phyloP scores from a whole-genome alignment of 2,329 filamentous ascomycete genomes.

The Chrysosporium queenslandicum region DNA sequence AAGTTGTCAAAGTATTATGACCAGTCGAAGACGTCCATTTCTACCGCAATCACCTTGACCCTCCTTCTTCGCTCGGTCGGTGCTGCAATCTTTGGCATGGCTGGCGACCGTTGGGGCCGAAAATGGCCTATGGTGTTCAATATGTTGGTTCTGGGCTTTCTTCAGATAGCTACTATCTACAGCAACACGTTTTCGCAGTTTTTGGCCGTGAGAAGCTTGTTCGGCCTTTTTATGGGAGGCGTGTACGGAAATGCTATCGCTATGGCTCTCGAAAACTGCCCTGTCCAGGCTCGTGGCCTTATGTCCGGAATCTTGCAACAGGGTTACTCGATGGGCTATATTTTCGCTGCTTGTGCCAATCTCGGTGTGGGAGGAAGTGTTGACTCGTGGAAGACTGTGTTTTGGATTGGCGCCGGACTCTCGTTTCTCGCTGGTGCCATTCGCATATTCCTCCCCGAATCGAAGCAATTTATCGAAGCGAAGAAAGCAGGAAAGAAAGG shows the following conservation, averaged over 20 bases:
- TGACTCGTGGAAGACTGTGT: slow-evolving; percentile 74
- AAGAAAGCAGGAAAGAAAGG: slow-evolving; percentile 49
- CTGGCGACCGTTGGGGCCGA: slow-evolving; percentile 45
- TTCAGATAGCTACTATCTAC: slow-evolving; percentile 54
- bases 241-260: slow-evolving; percentile 50
- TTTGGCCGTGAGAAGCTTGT: slow-evolving; percentile 50
- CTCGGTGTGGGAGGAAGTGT: slow-evolving; percentile 55
- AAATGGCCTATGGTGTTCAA: slow-evolving; percentile 54
- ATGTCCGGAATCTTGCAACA: slow-evolving; percentile 55
- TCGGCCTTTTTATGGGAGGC: slow-evolving; percentile 55
- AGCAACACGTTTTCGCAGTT: slow-evolving; percentile 50
- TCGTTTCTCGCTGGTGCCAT: slow-evolving; percentile 72
- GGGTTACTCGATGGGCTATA: slow-evolving; percentile 55
- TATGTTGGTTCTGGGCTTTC: slow-evolving; percentile 50
- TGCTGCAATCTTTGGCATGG: slow-evolving; percentile 49
- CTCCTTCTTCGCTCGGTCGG: slow-evolving; percentile 54
- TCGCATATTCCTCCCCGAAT: slow-evolving; percentile 71
- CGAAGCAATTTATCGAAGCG: slow-evolving; percentile 63
- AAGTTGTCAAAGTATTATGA: slow-evolving; percentile 46
- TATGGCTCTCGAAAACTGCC: slow-evolving; percentile 54
- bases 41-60: slow-evolving; percentile 49
- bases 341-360: slow-evolving; percentile 49
- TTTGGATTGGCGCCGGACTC: slow-evolving; percentile 79
- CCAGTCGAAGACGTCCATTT: slow-evolving; percentile 49
- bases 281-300: slow-evolving; percentile 48